These are phyloP conservation scores for Theileria luwenshuni DNA, from an alignment of 169 alveolate genomes.

Conservation along the genomic window DNA sequence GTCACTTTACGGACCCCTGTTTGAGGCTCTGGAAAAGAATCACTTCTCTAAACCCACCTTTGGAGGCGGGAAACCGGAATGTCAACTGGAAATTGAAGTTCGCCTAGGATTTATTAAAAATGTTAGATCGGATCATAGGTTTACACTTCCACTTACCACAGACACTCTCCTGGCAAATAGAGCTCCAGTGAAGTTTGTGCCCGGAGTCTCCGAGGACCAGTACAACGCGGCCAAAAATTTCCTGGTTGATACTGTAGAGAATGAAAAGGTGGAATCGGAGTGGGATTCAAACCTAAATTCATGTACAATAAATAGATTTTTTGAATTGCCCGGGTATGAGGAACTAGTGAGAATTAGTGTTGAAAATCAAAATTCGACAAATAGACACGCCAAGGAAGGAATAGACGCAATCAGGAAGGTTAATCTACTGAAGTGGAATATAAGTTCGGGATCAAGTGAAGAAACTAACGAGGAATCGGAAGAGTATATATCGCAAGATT, in stretches of 20 bases:
- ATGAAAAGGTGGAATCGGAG: conserved; percentile 1
- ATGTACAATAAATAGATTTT: conserved; percentile 50
- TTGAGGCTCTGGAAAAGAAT: conserved; percentile 42
- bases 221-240: conserved; percentile 25
- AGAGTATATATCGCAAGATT: conserved; percentile 10
- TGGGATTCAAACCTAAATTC: conserved; percentile 34
- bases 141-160: conserved; percentile 46
- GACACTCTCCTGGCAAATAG: conserved; percentile 55
- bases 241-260: conserved; percentile 36
- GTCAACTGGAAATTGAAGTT: conserved; percentile 67
- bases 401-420: conserved; percentile 52
- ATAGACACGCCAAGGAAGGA: conserved; percentile 19
- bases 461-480: conserved; percentile 26
- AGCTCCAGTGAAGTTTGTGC: conserved; percentile 50
- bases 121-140: conserved; percentile 48
- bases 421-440: conserved; percentile 62
- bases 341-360: conserved; percentile 53
- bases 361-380: conserved; percentile 15
- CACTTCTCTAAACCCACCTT: conserved; percentile 20
- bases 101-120: conserved; percentile 54
- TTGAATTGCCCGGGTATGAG: conserved; percentile 61
- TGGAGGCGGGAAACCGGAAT: conserved; percentile 22
- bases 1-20: conserved; percentile 56
- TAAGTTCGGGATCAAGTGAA: conserved; percentile 37
- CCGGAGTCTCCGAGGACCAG: conserved; percentile 51